Percentiles rank a stretch among this genome's conserved stretches.
phyloP scores from a whole-genome alignment of 2,329 filamentous ascomycete genomes.

The Kalmusia sp. region DNA sequence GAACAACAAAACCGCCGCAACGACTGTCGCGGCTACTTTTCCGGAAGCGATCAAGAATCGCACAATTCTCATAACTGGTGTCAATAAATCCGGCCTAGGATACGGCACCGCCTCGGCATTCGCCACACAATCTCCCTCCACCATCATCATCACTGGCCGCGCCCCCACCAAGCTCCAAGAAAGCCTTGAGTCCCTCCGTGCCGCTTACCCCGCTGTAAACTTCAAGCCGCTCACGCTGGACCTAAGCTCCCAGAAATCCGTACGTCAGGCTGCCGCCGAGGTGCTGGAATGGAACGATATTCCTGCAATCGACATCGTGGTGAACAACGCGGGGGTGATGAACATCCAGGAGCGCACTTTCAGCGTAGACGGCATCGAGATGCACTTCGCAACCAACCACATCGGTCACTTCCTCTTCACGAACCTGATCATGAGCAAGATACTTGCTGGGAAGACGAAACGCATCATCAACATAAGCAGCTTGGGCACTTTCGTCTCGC shows the following conservation, averaged over 20 bases:
- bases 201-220: conserved; percentile 34
- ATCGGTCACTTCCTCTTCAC: conserved; percentile 53
- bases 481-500: conserved; percentile 8
- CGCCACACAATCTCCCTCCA: conserved; percentile 7
- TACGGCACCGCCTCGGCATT: not conserved
- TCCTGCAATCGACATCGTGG: conserved; percentile 43
- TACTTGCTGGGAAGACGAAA: conserved; percentile 41
- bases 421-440: conserved; percentile 46
- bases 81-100: conserved; percentile 4
- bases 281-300: conserved; percentile 22
- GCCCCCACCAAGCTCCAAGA: conserved; percentile 45
- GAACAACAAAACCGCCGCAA: conserved; percentile 8
- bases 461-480: conserved; percentile 11
- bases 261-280: conserved; percentile 36
- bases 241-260: conserved; percentile 35
- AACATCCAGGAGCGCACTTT: conserved; percentile 27
- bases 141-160: conserved; percentile 42
- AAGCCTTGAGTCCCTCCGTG: conserved; percentile 39
- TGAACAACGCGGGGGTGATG: conserved; percentile 42
- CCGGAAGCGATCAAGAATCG: conserved; percentile 12
- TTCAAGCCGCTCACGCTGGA: conserved; percentile 37
- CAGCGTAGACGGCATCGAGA: conserved; percentile 48
- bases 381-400: conserved; percentile 54
- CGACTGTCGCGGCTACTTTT: conserved; percentile 16
- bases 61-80: conserved; percentile 9